These are phyloP conservation scores for Spathaspora girioi DNA, from an alignment of 805 yeast species.

Conservation along the genomic window DNA sequence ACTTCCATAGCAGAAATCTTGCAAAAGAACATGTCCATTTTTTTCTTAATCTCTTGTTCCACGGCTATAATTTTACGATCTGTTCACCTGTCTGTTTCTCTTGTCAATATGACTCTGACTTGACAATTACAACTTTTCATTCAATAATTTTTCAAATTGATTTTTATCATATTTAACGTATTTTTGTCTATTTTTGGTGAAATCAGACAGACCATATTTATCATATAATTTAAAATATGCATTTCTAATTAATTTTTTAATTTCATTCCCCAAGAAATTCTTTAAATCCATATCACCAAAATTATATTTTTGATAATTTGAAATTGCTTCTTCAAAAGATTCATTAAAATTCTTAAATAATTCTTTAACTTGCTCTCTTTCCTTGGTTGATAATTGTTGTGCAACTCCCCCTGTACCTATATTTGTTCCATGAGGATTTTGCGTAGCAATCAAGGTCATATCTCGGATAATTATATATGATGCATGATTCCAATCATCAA, in stretches of 20 bases:
- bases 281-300: slow-evolving; percentile 66
- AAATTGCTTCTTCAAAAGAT: slow-evolving; percentile 74
- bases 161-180: slow-evolving; percentile 62
- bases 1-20: no score
- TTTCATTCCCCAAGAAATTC: slow-evolving; percentile 63
- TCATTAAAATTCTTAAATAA: slow-evolving; percentile 78
- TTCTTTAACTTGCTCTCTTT: slow-evolving; percentile 79
- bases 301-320: slow-evolving; percentile 59
- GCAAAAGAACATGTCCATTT: no score
- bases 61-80: no score
- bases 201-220: slow-evolving; percentile 66
- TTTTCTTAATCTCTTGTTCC: no score
- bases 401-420: slow-evolving; percentile 8
- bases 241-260: slow-evolving; percentile 70
- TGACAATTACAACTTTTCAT: slow-evolving; percentile 13
- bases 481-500: slow-evolving; percentile 75
- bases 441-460: slow-evolving; percentile 42
- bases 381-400: slow-evolving; percentile 50
- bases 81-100: no score
- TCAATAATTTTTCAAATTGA: slow-evolving; percentile 36
- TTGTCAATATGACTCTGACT: no score
- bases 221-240: slow-evolving; percentile 83
- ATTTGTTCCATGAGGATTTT: slow-evolving; percentile 7
- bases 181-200: slow-evolving; percentile 66
- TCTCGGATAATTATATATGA: slow-evolving; percentile 72